Percentiles rank a stretch among this genome's conserved stretches.
These are phyloP conservation scores for Mayamaea pseudoterrestris DNA, from an alignment of 108 stramenopile genomes.

Conservation along the genomic window DNA sequence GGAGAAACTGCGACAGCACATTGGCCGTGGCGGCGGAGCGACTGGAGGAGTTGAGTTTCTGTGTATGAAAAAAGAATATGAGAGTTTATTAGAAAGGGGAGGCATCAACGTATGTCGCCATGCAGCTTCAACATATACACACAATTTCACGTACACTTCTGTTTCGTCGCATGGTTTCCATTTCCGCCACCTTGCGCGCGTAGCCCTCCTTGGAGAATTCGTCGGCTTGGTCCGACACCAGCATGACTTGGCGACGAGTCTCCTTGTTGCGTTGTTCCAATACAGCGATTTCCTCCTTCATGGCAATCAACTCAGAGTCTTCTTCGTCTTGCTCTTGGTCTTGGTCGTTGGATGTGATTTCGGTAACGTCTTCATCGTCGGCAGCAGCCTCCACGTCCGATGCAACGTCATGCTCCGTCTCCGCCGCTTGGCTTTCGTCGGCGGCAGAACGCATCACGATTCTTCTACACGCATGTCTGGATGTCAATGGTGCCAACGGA, in stretches of 20 bases:
- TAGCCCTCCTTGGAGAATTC: constrained; percentile 62
- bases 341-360: too few species aligned
- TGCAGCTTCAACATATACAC: neutral
- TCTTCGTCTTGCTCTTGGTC: constrained; percentile 18
- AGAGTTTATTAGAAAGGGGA: neutral
- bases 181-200: constrained; percentile 65
- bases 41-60: constrained; percentile 30
- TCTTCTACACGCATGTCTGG: too few species aligned
- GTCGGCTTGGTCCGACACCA: constrained; percentile 37
- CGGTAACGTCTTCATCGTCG: neutral
- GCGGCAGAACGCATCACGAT: too few species aligned
- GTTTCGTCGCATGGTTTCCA: constrained; percentile 62
- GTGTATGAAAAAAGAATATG: neutral
- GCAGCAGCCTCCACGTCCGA: neutral
- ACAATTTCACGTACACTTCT: constrained; percentile 13
- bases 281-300: constrained; percentile 49
- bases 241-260: constrained; percentile 28
- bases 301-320: constrained; percentile 34
- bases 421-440: neutral
- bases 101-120: neutral
- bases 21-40: constrained; percentile 30
- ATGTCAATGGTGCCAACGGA: too few species aligned
- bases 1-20: constrained; percentile 44
- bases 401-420: neutral
- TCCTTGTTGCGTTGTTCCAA: constrained; percentile 45